Percentiles rank a stretch among this genome's conserved stretches.
Evolutionary conservation across 2,329 filamentous ascomycete genomes (phyloP).

Genomic region (Neonectria sp.): DNA sequence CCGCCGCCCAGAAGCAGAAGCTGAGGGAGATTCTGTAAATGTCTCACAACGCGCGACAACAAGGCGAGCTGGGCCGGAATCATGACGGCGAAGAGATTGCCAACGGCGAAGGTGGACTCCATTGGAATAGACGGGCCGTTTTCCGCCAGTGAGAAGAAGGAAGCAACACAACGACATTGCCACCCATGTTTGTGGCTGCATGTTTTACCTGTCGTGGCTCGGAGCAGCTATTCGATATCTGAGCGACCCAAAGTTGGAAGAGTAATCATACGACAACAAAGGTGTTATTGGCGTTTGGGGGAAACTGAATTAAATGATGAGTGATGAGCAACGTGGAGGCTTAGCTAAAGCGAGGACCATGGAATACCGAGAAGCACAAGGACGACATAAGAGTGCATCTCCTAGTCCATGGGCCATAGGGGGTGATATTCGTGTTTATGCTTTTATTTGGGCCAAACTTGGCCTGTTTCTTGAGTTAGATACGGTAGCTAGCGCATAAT

Average conservation of each 20-base stretch:
- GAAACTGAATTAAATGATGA: slow-evolving; percentile 37
- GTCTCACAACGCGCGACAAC: not conserved
- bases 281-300: slow-evolving; percentile 44
- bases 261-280: slow-evolving; percentile 32
- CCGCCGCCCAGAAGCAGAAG: slow-evolving; percentile 82
- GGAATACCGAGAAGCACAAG: slow-evolving; percentile 12
- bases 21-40: slow-evolving; percentile 82
- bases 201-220: slow-evolving; percentile 4
- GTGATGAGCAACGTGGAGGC: slow-evolving; percentile 37
- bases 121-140: slow-evolving; percentile 2
- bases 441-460: not conserved
- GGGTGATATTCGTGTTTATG: slow-evolving; percentile 18
- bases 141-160: not conserved
- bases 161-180: not conserved
- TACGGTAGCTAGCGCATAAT: slow-evolving; percentile 23
- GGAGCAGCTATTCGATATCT: slow-evolving; percentile 9
- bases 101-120: not conserved
- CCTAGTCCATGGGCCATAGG: slow-evolving; percentile 6
- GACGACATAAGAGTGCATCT: slow-evolving; percentile 5
- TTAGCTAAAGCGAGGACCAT: slow-evolving; percentile 6
- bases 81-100: not conserved
- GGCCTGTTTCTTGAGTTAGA: slow-evolving; percentile 19
- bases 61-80: not conserved
- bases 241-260: slow-evolving; percentile 7
- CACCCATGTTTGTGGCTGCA: not conserved